A percentile compares a stretch with the other conserved stretches of the same genome.
Evolutionary conservation across 805 yeast genomes (phyloP).

Genomic region (Saccharomycopsis sp.): DNA sequence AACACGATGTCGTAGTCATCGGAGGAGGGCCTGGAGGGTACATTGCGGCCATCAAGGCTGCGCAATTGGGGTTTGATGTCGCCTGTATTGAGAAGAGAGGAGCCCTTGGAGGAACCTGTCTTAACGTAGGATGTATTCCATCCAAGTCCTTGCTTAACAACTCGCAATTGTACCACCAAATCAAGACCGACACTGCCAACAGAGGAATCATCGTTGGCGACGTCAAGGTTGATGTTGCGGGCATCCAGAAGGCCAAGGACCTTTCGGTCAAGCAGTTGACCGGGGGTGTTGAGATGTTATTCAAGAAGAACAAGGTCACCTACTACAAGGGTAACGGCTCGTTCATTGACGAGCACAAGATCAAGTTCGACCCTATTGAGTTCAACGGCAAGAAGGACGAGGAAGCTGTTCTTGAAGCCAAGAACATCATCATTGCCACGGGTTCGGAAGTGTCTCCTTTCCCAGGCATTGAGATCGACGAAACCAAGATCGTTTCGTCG

Average conservation of each 20-base stretch:
- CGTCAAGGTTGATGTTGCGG: slow-evolving; percentile 65
- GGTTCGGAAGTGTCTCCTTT: slow-evolving; percentile 98
- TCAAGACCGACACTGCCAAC: slow-evolving; percentile 71
- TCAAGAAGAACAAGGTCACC: slow-evolving; percentile 91
- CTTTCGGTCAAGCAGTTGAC: slow-evolving; percentile 85
- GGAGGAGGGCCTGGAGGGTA: slow-evolving; percentile 99
- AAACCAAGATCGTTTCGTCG: slow-evolving; percentile 92
- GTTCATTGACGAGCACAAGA: slow-evolving; percentile 70
- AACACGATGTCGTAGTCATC: slow-evolving; percentile 87
- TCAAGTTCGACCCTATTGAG: slow-evolving; percentile 80
- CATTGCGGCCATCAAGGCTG: slow-evolving; percentile 98
- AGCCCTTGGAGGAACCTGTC: slow-evolving; percentile 93
- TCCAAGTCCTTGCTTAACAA: slow-evolving; percentile 93
- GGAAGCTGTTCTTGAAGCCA: slow-evolving; percentile 64
- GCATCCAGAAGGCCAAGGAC: slow-evolving; percentile 89
- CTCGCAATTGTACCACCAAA: slow-evolving; percentile 86
- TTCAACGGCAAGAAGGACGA: slow-evolving; percentile 68
- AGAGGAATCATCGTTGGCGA: slow-evolving; percentile 89
- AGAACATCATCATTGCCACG: slow-evolving; percentile 90
- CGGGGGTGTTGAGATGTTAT: slow-evolving; percentile 87
- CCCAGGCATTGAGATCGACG: slow-evolving; percentile 96
- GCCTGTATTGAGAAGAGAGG: slow-evolving; percentile 99
- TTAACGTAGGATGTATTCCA: slow-evolving; percentile 98
- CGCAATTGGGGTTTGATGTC: slow-evolving; percentile 89
- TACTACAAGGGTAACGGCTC: slow-evolving; percentile 93